Conservation (phyloP, 2,329 filamentous ascomycete species). For the Nothopassalora personata region DNA sequence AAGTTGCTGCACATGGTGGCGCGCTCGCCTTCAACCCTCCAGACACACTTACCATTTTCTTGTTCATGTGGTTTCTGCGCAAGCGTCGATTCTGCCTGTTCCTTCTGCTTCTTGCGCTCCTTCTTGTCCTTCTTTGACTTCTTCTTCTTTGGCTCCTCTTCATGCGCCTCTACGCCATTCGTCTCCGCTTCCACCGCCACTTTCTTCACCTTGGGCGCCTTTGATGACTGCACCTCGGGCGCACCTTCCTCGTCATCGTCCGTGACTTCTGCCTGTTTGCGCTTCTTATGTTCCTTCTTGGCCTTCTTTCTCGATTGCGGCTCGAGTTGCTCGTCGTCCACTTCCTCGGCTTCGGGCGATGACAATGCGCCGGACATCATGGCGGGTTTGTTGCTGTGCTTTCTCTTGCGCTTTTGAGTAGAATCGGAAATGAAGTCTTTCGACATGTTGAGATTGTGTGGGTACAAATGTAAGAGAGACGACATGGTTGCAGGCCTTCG, state of each 20-base stretch:
- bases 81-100: constrained; percentile 3
- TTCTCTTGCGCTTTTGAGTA: constrained; percentile 22
- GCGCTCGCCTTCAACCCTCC: background rate
- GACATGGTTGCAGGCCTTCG: background rate
- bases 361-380: constrained; percentile 33
- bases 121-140: constrained; percentile 22
- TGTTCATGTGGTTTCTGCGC: constrained; percentile 12
- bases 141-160: constrained; percentile 21
- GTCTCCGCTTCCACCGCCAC: constrained; percentile 1
- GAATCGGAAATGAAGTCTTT: constrained; percentile 26
- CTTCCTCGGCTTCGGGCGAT: constrained; percentile 25
- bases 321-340: constrained; percentile 14
- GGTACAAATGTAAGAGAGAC: background rate
- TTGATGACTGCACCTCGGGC: background rate
- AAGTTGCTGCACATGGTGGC: background rate
- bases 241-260: constrained; percentile 4
- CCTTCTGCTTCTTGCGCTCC: constrained; percentile 15
- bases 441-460: constrained; percentile 15
- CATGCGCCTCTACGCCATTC: constrained; percentile 11
- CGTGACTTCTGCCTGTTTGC: constrained; percentile 20
- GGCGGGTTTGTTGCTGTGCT: constrained; percentile 22
- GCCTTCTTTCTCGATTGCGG: constrained; percentile 21
- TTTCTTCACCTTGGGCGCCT: constrained; percentile 5
- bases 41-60: constrained; percentile 6
- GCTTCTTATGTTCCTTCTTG: constrained; percentile 33